Evolutionary conservation across 164 flowering plant species (phyloP), one percentile per base, ranked within the genome.

Genomic region (Litsea cubeba): DNA sequence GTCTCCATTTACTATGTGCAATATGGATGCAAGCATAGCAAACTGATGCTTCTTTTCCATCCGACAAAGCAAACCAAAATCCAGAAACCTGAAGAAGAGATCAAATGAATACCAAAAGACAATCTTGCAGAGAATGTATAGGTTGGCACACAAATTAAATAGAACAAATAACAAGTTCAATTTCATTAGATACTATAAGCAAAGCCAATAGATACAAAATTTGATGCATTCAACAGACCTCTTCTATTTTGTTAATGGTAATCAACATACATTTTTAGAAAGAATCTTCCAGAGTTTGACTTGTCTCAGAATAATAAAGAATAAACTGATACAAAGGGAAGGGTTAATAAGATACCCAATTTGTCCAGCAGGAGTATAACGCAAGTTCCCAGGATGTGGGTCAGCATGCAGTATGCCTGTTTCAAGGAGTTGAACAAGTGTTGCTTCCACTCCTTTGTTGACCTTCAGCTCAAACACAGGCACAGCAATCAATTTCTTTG

Each of bases 361-460:
- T 83, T 93, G 85, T 76, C 93, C 97, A 28, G 91, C 74, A 74
- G 89, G 70, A 5, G 83, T 86, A 78, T 93, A 95, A 12, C 94
- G 89, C 84, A 95, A 81, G 83, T 95, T 95, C 72, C 99, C 98
- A 71, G 97, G 88, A 87, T 95, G 99, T 66, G 99, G 98, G 85
- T 95, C 99, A 79, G 97, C 99, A 88, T 95, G 99, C 79, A 95
- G 76, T 66, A 93, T 68, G 73, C 99, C 99, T 62, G 99, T 95
- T 83, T 95, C 99, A 76, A 95, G 96, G 68, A 95, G 97, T 81
- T 95, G 99, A 80, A 90, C 75, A 12, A 95, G 88, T 68, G 95
- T 76, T 74, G 98, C 94, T 81, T 95, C 90, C 72, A 93, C 99
- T 75, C 97, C 99, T 89, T 93, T 95, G 78, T 76, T 91, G 62